phyloP scores from a whole-genome alignment of 1,284 basidiomycete species.

The Flammula alnicola region DNA sequence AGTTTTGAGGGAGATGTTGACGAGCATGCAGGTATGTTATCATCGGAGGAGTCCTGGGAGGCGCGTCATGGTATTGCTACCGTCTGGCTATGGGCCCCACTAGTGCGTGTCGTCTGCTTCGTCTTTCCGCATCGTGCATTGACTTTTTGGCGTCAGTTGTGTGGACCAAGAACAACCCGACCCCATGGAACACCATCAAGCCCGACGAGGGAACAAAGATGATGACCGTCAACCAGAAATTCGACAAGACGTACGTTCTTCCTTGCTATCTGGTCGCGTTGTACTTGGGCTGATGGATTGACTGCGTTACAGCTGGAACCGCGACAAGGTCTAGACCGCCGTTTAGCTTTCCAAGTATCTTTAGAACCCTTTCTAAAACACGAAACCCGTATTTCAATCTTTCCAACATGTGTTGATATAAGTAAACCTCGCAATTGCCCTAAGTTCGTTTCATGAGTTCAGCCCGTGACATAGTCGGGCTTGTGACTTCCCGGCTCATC shows the following conservation, averaged over 20 bases:
- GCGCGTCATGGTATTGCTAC: slow-evolving; percentile 72
- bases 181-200: slow-evolving; percentile 79
- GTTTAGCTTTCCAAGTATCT: not conserved
- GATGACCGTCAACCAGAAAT: slow-evolving; percentile 69
- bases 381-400: not conserved
- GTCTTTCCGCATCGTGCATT: slow-evolving; percentile 10
- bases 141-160: slow-evolving; percentile 52
- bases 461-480: slow-evolving; percentile 16
- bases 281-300: not conserved
- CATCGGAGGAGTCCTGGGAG: slow-evolving; percentile 65
- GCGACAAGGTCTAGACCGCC: slow-evolving; percentile 63
- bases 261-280: no score
- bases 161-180: slow-evolving; percentile 81
- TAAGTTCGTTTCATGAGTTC: slow-evolving; percentile 6
- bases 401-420: not conserved
- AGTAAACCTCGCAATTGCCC: slow-evolving; percentile 6
- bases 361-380: slow-evolving; percentile 4
- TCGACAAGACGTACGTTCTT: slow-evolving; percentile 65
- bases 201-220: slow-evolving; percentile 75
- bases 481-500: slow-evolving; percentile 15
- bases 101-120: slow-evolving; percentile 47
- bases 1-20: slow-evolving; percentile 9
- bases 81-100: slow-evolving; percentile 74
- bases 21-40: slow-evolving; percentile 62
- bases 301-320: slow-evolving; percentile 60